Evolutionary conservation across 2,329 filamentous ascomycete genomes (phyloP).

Genomic region (Scedosporium aurantiacum): DNA sequence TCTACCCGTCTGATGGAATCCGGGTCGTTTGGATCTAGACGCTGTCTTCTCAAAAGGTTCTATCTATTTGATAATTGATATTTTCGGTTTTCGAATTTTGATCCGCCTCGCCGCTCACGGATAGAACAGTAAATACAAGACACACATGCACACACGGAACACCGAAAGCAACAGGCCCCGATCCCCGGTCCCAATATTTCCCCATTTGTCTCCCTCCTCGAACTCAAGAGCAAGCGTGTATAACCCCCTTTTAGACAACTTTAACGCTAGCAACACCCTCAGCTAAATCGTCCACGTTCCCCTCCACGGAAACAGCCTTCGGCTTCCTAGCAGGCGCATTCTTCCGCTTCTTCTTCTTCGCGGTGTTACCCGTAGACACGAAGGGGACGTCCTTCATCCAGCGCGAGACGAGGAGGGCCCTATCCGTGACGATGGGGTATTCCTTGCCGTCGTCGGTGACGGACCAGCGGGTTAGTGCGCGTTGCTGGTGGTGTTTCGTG

Average conservation of each 20-base stretch:
- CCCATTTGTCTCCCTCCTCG: too few relatives aligned
- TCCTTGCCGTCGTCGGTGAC: slow-evolving; percentile 5
- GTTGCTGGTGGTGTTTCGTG: not conserved
- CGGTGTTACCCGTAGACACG: slow-evolving; percentile 9
- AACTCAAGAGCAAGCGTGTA: too few relatives aligned
- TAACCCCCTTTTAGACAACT: too few relatives aligned
- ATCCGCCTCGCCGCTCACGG: too few relatives aligned
- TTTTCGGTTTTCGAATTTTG: not conserved
- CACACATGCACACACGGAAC: too few relatives aligned
- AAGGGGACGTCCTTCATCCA: slow-evolving; percentile 8
- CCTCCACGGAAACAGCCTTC: not conserved
- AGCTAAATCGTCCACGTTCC: not conserved
- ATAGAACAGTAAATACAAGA: too few relatives aligned
- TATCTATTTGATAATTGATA: not conserved
- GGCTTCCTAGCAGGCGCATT: not conserved
- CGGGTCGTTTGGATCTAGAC: too few relatives aligned
- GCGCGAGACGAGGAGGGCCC: slow-evolving; percentile 13
- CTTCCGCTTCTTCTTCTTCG: not conserved
- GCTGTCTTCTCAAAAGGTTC: not conserved
- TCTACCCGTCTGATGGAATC: too few relatives aligned
- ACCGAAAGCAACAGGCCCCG: too few relatives aligned
- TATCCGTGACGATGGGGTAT: slow-evolving; percentile 17
- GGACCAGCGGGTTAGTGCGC: slow-evolving; percentile 3
- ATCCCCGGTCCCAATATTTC: too few relatives aligned
- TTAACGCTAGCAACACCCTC: not conserved